Evolutionary conservation across 2,329 filamentous ascomycete species (phyloP).

Genomic region (Phoma sp.): DNA sequence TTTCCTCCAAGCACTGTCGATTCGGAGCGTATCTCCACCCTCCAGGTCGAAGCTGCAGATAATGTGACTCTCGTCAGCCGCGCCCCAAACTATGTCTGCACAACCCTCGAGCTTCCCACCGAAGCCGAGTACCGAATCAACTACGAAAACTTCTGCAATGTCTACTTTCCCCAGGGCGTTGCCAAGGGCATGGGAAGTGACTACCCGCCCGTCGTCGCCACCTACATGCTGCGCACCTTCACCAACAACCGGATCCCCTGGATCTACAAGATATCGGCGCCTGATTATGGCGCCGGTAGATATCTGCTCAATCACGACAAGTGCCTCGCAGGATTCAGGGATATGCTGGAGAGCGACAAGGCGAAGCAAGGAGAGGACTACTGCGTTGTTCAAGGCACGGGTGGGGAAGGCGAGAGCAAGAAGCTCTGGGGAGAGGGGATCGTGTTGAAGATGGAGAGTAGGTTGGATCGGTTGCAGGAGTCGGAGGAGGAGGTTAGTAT

Average conservation of each 20-base stretch:
- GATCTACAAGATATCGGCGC: neutral
- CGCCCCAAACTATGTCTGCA: neutral
- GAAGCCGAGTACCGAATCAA: neutral
- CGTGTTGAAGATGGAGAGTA: neutral
- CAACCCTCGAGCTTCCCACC: constrained; percentile 1
- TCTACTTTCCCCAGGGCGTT: neutral
- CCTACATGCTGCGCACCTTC: neutral
- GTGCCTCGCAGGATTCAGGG: neutral
- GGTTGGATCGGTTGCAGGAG: neutral
- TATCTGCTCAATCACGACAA: neutral
- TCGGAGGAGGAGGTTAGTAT: no score
- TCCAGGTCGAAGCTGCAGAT: neutral
- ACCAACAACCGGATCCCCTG: neutral
- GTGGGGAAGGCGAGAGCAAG: neutral
- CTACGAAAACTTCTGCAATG: constrained; percentile 4
- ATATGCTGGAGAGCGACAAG: neutral
- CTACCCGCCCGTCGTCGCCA: neutral
- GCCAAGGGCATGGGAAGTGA: neutral
- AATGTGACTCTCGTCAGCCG: neutral
- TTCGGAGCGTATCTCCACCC: no score
- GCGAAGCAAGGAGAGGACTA: neutral
- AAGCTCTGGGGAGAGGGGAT: neutral
- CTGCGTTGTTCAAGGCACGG: neutral
- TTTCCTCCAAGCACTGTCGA: no score
- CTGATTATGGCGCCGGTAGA: neutral